phyloP scores from a whole-genome alignment of 306 rosid species.

The Sechiopsis laciniata region DNA sequence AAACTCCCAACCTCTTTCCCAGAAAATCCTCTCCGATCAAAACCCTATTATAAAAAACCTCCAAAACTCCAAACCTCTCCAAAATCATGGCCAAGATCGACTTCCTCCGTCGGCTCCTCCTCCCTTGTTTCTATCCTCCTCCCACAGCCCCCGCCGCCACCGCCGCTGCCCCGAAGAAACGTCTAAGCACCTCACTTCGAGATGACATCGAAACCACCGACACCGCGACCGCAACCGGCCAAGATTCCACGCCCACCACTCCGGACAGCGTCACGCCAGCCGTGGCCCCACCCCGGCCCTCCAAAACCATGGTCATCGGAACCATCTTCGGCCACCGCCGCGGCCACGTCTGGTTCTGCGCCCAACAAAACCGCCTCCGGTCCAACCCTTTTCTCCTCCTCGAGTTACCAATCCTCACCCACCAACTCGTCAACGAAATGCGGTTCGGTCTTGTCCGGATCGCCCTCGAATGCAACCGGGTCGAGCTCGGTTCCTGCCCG shows the following conservation, averaged over 20 bases:
- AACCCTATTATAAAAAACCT: no score
- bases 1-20: no score
- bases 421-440: constrained; percentile 78
- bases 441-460: constrained; percentile 69
- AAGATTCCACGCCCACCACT: constrained; percentile 38
- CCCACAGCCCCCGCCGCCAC: not conserved
- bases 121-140: constrained; percentile 63
- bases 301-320: constrained; percentile 73
- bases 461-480: constrained; percentile 53
- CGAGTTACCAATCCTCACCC: constrained; percentile 62
- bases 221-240: constrained; percentile 13
- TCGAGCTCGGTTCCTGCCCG: constrained; percentile 40
- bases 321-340: constrained; percentile 83
- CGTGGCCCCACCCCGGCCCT: constrained; percentile 43
- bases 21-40: no score
- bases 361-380: constrained; percentile 64
- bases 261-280: not conserved
- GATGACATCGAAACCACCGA: constrained; percentile 27
- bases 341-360: constrained; percentile 78
- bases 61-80: no score
- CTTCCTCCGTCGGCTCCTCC: constrained; percentile 75
- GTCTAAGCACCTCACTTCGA: constrained; percentile 57
- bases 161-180: constrained; percentile 44
- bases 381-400: constrained; percentile 58
- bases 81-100: constrained; percentile 53